Evolutionary conservation across 192 early-diverging fungal genomes (phyloP), one percentile per base, ranked within the genome.

Genomic region (Funneliformis geosporum): DNA sequence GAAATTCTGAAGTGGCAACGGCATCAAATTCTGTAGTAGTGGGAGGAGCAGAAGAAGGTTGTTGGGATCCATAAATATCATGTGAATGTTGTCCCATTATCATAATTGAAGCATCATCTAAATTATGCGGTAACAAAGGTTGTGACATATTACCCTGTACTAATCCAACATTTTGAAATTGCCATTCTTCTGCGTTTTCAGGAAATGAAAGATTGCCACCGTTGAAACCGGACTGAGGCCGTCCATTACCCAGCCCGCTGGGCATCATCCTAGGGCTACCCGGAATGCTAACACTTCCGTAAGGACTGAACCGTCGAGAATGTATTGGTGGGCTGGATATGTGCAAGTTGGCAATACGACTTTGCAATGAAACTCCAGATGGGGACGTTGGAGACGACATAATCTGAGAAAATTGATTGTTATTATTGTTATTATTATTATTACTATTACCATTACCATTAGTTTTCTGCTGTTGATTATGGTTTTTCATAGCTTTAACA

Each of bases 401-500:
- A 40, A 79, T 79, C 70, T 68, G 77, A 60, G 59, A 23, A 65
- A 43, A 78, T 78, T 78, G 76, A 43, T 10, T 3, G 43, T 61
- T 62, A 64, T 47, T 72, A 14, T 69, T 69, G n/a, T 69, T 69
- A 11, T 33, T 69, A 42, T 69, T 69, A 11, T 33, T 39, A 67
- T 67, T 67, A 69, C n/a, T 55, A 33, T 47, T 74, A 59, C 33
- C 59, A 23, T 74, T 74, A 59, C 33, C 33, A 25, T 60, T 76
- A 43, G 60, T 76, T 16, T 60, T 60, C 9, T 55, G 44, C 33
- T 77, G 76, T 47, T 77, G 25, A n/a, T 64, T 23, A 74, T 84
- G n/a, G 40, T 80, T 78, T 75, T 83, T 82, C 75, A 77, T 84
- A 55, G 84, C 84, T 71, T 85, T 86, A 44, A 89, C 83, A 9